Percentiles rank a stretch among this genome's conserved stretches.
phyloP scores from a whole-genome alignment of 352 stramenopile genomes.

The Achlya hypogyna region DNA sequence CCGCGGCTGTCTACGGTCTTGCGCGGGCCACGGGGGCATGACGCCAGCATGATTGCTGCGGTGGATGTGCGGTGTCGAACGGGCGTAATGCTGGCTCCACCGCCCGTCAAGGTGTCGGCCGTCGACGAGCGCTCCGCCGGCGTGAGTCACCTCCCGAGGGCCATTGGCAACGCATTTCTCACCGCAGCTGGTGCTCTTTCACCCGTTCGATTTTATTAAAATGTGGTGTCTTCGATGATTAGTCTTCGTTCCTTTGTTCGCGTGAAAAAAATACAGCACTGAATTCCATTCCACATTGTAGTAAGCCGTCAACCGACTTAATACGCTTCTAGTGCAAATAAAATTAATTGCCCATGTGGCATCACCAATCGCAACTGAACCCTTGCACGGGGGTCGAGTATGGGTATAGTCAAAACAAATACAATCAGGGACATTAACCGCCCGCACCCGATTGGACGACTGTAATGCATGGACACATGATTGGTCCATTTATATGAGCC shows the following conservation, averaged over 20 bases:
- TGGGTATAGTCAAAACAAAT: background rate
- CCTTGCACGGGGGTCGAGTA: background rate
- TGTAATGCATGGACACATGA: too few relatives aligned
- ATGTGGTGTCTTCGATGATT: too few relatives aligned
- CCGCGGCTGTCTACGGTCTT: too few relatives aligned
- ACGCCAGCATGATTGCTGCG: background rate
- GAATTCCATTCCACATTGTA: too few relatives aligned
- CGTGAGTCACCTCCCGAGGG: too few relatives aligned
- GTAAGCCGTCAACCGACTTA: background rate
- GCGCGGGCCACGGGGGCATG: too few relatives aligned
- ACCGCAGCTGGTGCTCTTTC: too few relatives aligned
- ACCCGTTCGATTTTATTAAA: too few relatives aligned
- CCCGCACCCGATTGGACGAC: background rate
- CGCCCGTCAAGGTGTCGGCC: background rate
- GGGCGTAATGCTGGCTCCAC: background rate
- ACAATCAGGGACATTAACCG: background rate
- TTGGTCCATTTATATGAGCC: background rate
- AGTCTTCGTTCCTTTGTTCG: too few relatives aligned
- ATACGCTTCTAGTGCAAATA: background rate
- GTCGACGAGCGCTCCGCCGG: background rate
- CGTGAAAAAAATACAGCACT: too few relatives aligned
- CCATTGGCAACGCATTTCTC: too few relatives aligned
- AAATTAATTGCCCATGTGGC: background rate
- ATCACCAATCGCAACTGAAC: slow-evolving; percentile 3
- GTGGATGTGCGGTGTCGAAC: background rate